Percentiles rank a stretch among this genome's conserved stretches.
phyloP scores from a whole-genome alignment of 2,329 filamentous ascomycete genomes.

The Fusarium lyarnte region DNA sequence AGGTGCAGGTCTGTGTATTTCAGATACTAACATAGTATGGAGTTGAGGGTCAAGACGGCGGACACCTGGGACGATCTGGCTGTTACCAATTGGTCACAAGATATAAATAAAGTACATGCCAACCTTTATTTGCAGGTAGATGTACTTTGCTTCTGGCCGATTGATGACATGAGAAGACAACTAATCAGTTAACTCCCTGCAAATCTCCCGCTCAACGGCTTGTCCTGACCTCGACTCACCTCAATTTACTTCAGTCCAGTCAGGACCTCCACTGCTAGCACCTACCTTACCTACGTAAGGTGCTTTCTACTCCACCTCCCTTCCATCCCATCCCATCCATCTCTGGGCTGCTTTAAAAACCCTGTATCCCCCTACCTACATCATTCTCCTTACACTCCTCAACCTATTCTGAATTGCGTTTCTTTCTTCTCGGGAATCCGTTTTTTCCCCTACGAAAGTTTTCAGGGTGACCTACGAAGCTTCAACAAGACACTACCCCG shows the following conservation, averaged over 20 bases:
- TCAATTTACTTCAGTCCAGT: background rate
- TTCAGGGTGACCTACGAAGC: constrained; percentile 8
- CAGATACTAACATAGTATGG: background rate
- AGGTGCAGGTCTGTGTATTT: background rate
- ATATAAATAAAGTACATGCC: constrained; percentile 15
- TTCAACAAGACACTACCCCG: constrained; percentile 46
- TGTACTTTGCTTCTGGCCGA: constrained; percentile 29
- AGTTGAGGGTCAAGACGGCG: constrained; percentile 25
- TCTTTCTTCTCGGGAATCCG: background rate
- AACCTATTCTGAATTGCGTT: background rate
- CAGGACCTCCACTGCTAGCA: constrained; percentile 8
- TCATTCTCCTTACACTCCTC: background rate
- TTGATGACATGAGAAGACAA: constrained; percentile 16
- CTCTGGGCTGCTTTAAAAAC: constrained; percentile 38
- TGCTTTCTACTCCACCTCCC: constrained; percentile 37
- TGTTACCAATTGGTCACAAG: constrained; percentile 33
- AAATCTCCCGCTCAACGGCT: constrained; percentile 33
- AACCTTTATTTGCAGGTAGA: constrained; percentile 19
- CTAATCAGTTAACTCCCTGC: constrained; percentile 1
- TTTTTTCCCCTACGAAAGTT: background rate
- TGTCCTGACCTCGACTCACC: constrained; percentile 28
- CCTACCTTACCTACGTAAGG: constrained; percentile 30
- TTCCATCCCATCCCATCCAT: constrained; percentile 36
- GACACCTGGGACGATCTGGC: constrained; percentile 22
- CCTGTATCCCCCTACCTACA: constrained; percentile 28